These are phyloP conservation scores for Cryphonectria naterciae DNA, from an alignment of 2,329 filamentous ascomycete genomes.

Conservation along the genomic window DNA sequence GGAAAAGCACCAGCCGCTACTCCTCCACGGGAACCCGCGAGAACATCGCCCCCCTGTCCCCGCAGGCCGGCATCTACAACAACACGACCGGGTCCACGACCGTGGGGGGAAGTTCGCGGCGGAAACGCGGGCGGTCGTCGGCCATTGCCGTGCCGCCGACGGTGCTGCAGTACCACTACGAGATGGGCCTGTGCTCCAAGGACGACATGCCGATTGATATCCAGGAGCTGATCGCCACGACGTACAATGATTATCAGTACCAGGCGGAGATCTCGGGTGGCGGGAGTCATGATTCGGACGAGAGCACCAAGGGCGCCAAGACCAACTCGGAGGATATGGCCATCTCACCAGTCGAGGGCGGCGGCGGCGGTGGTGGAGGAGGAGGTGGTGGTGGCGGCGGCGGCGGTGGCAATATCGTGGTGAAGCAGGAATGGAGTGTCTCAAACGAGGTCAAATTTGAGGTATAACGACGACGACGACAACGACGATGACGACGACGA, in stretches of 20 bases:
- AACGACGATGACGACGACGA: too few species aligned
- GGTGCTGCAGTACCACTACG: conserved; percentile 21
- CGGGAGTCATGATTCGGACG: conserved; percentile 18
- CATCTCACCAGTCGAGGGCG: conserved; percentile 5
- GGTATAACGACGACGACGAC: not conserved
- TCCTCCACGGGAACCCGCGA: conserved; percentile 17
- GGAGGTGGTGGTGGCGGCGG: too few species aligned
- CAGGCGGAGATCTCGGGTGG: conserved; percentile 16
- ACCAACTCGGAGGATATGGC: conserved; percentile 7
- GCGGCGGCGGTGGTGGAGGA: too few species aligned
- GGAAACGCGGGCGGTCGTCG: conserved; percentile 1
- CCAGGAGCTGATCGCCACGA: conserved; percentile 20
- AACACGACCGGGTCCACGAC: not conserved
- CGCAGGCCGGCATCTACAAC: not conserved
- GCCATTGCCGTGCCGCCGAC: conserved; percentile 12
- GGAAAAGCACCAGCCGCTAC: conserved; percentile 20
- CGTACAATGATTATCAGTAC: conserved; percentile 13
- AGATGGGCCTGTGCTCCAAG: conserved; percentile 19
- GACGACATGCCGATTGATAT: conserved; percentile 16
- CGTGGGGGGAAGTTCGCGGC: not conserved
- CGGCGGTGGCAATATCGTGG: conserved; percentile 10
- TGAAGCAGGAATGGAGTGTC: conserved; percentile 24
- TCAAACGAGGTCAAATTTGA: conserved; percentile 19
- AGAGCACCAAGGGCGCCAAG: conserved; percentile 9
- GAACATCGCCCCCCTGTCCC: conserved; percentile 11